phyloP scores from a whole-genome alignment of 495 filamentous ascomycete genomes.

The Chaetomium tenue region DNA sequence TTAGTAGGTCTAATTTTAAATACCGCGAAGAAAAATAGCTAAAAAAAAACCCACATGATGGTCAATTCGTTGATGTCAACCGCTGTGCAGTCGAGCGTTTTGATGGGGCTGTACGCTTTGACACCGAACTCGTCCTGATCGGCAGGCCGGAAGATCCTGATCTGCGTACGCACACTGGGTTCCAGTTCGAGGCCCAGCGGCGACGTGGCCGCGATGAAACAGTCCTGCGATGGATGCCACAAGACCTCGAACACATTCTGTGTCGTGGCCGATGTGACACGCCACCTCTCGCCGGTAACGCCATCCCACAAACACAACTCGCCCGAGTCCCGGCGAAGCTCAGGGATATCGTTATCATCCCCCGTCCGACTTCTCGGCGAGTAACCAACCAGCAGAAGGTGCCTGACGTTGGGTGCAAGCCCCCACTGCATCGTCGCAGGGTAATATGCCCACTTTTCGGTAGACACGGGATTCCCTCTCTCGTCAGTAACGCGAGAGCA shows the following conservation, averaged over 20 bases:
- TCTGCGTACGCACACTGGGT: constrained; percentile 48
- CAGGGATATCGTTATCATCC: constrained; percentile 55
- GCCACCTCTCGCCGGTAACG: constrained; percentile 45
- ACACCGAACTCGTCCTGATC: constrained; percentile 32
- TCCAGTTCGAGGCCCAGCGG: constrained; percentile 46
- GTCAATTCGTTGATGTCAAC: constrained; percentile 85
- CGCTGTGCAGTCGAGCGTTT: constrained; percentile 67
- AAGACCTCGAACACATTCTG: constrained; percentile 77
- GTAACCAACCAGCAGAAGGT: constrained; percentile 74
- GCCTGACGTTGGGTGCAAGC: constrained; percentile 42
- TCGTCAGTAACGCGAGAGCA: constrained; percentile 49
- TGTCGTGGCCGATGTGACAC: constrained; percentile 51
- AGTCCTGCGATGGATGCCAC: constrained; percentile 65
- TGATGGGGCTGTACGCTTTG: constrained; percentile 39
- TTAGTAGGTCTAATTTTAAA: constrained; percentile 33
- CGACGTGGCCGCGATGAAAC: constrained; percentile 62
- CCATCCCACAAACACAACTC: constrained; percentile 74
- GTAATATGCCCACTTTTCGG: constrained; percentile 57
- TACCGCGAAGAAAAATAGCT: constrained; percentile 16
- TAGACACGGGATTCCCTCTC: constrained; percentile 41
- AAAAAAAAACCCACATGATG: constrained; percentile 45
- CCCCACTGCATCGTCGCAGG: constrained; percentile 79
- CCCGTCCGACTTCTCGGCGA: constrained; percentile 55
- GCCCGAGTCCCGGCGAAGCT: constrained; percentile 54
- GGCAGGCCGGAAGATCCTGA: constrained; percentile 44